Evolutionary conservation across 768 basidiomycete genomes (phyloP), one percentile per base, ranked within the genome.

Genomic region (Tulasnella sp.): DNA sequence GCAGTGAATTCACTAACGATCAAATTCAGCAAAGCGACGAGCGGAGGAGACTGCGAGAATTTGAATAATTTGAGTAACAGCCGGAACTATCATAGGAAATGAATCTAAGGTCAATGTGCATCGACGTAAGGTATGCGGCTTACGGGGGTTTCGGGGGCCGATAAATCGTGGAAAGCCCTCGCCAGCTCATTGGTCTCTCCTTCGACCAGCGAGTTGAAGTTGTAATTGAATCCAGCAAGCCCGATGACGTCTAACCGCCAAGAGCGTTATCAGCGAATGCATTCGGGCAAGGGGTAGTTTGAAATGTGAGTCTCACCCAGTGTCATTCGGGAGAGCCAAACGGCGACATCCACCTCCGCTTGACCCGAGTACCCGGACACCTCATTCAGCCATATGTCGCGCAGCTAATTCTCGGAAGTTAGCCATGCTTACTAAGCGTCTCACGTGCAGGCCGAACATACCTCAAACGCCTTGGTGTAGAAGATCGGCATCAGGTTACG

Each of bases 401-500:
- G 19, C 7, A 52, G 30, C 51, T 23, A 24, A n/a, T 15, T 32
- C 4, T 38, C 2, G 23, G 2, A 21, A 45, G 11, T 29, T 11
- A 56, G 55, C 27, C 24, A 24, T 5, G 43, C 45, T 45, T 42
- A 26, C 13, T n/a, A n/a, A n/a, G n/a, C 24, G n/a, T 34, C 56
- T 41, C 21, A 23, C n/a, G 23, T 29, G 17, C 19, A 44, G 10
- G 29, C n/a, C 32, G 17, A 27, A 29, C 11, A 15, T 38, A 45
- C 58, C 68, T 78, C 70, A 0, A 76, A 63, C 0, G 83, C 71
- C 67, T 83, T 84, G 2, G 76, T 74, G 2, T 81, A 64, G 62
- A 85, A 84, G 11, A 80, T 78, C 11, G 73, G 73, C 0, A 80
- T 82, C 11, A 84, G 66, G 43, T 77, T 78, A 2, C 82, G 73